phyloP scores from a whole-genome alignment of 495 filamentous ascomycete genomes.

The Lophiostoma macrostomum region DNA sequence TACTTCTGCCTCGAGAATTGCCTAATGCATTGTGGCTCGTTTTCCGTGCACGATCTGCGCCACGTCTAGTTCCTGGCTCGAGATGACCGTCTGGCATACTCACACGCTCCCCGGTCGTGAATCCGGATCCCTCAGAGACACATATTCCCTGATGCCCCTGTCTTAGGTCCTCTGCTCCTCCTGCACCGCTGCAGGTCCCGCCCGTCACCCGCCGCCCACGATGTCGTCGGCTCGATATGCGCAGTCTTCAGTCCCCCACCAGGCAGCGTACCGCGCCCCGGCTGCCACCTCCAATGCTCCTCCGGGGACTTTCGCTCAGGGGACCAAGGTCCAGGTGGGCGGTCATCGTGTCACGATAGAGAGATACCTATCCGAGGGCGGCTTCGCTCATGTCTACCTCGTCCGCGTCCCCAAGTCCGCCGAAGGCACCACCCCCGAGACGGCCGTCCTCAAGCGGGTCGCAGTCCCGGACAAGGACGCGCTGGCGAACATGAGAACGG shows the following conservation, averaged over 20 bases:
- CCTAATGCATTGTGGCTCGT: background rate
- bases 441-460: conserved; percentile 89
- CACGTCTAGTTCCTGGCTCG: no score
- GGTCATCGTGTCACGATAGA: conserved; percentile 92
- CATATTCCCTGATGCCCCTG: conserved; percentile 21
- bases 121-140: background rate
- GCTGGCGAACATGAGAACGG: conserved; percentile 91
- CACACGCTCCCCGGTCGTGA: conserved; percentile 14
- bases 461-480: conserved; percentile 96
- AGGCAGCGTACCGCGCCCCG: conserved; percentile 32
- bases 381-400: conserved; percentile 97
- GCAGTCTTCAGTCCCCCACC: conserved; percentile 31
- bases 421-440: conserved; percentile 71
- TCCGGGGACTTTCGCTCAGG: conserved; percentile 84
- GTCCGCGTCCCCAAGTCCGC: conserved; percentile 76
- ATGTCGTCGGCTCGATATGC: conserved; percentile 32
- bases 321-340: conserved; percentile 94
- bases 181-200: conserved; percentile 30
- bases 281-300: conserved; percentile 57
- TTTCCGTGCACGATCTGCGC: no score
- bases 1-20: background rate
- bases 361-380: conserved; percentile 96
- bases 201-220: conserved; percentile 27
- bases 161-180: conserved; percentile 11
- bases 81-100: background rate